These are phyloP conservation scores for Spathaspora passalidarum DNA, from an alignment of 805 yeast species.

Conservation along the genomic window DNA sequence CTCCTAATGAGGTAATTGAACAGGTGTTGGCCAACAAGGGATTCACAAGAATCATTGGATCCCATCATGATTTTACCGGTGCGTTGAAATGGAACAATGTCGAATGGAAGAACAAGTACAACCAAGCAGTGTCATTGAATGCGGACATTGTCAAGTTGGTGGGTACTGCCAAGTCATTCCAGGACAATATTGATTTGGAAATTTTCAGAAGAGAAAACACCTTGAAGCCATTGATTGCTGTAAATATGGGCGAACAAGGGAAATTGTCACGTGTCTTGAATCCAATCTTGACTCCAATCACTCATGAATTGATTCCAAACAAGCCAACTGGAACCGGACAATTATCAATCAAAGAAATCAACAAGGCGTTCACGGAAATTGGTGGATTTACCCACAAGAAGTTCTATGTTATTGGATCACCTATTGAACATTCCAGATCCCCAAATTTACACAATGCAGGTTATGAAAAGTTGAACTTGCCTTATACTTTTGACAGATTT, in stretches of 20 bases:
- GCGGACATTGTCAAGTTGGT: constrained; percentile 82
- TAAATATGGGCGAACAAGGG: constrained; percentile 77
- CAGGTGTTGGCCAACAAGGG: constrained; percentile 49
- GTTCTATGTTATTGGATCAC: constrained; percentile 76
- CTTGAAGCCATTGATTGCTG: constrained; percentile 69
- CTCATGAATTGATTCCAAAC: constrained; percentile 63
- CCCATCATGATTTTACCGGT: constrained; percentile 75
- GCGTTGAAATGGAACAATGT: constrained; percentile 58
- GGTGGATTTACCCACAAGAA: constrained; percentile 61
- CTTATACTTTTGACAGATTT: constrained; percentile 62
- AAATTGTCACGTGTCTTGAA: constrained; percentile 78
- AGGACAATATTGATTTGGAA: constrained; percentile 72
- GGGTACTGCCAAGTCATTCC: constrained; percentile 62
- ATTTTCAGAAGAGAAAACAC: constrained; percentile 58
- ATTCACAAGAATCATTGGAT: constrained; percentile 72
- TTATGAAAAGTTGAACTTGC: constrained; percentile 71
- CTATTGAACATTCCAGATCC: constrained; percentile 83
- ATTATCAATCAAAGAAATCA: constrained; percentile 62
- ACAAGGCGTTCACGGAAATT: constrained; percentile 50
- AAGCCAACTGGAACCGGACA: constrained; percentile 69
- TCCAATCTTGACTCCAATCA: constrained; percentile 76
- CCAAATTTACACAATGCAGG: constrained; percentile 84
- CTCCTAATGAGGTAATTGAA: constrained; percentile 54
- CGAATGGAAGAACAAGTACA: constrained; percentile 74
- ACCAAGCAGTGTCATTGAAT: constrained; percentile 59